Base-by-base conservation (phyloP, 1,139 yeast genomes). In the Eremothecium coryli region DNA sequence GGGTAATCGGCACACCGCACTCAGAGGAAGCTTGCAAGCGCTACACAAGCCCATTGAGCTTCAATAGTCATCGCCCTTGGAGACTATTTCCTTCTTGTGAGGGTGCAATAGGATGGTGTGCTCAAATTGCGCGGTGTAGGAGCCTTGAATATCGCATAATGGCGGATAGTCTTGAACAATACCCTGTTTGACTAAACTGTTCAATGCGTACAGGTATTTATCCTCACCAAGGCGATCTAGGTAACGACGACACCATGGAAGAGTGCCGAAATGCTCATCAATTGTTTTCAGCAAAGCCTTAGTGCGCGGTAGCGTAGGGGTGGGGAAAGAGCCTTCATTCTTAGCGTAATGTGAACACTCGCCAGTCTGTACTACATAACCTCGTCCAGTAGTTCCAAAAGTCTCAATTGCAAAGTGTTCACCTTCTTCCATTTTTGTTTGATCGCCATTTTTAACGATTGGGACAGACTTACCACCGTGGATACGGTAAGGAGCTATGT, bases 401-500 rank as follows among this genome's bases (percentile, higher is more conserved):
- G 99, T 90, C 62, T 90, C 99, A 53, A 93, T 88, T 38, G 99
- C 99, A 67, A 85, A 90, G 2, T 86, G 80, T 59, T 90, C 98
- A 42, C 96, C 96, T 64, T 90, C 99, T 60, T 93, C 99, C 96
- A 90, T 88, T 68, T 88, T 88, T 16, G 97, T 88, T 61, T 73
- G 73, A 58, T 90, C 98, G 9, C 88, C 90, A 50, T 82, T 84
- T 53, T 88, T 81, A 27, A 90, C 93, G 54, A 93, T 90, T 14
- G 99, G 99, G 31, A 90, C 97, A 14, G 93, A 76, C 59, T 90
- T 90, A 43, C 96, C 97, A 24, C 88, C 93, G 61, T 90, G 99
- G 51, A 90, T 90, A 35, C 68, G 69, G 61, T 69, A 86, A 37
- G 79, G 88, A 23, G 73, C 77, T 49, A 90, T 93, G 54, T 78